These are phyloP conservation scores for Erythrobasidium yunnanense DNA, from an alignment of 768 basidiomycete species.

Conservation along the genomic window DNA sequence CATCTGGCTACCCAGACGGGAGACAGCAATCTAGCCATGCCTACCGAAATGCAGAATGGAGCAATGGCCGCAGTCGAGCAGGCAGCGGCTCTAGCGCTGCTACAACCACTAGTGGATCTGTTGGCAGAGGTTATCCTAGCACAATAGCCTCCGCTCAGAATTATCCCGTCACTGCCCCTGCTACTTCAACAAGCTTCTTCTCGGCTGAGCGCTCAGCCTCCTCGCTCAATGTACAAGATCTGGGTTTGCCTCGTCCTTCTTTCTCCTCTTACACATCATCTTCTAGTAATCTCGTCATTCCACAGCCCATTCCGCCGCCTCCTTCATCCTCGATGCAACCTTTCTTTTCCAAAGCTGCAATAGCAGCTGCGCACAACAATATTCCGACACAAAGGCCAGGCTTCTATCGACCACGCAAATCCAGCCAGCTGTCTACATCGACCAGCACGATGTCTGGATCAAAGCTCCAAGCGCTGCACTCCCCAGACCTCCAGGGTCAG, in stretches of 20 bases:
- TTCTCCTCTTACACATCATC: not conserved
- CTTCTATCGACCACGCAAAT: slow-evolving; percentile 21
- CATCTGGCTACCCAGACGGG: not conserved
- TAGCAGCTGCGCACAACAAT: slow-evolving; percentile 21
- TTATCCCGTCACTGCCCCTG: slow-evolving; percentile 10
- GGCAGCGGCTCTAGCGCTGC: slow-evolving; percentile 21
- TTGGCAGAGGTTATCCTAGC: not conserved
- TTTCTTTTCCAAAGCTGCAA: slow-evolving; percentile 23
- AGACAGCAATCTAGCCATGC: not conserved
- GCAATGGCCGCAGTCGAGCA: not conserved
- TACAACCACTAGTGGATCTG: not conserved
- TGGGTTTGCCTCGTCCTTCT: not conserved
- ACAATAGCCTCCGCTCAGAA: not conserved
- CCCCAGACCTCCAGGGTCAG: no score
- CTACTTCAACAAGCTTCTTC: slow-evolving; percentile 10
- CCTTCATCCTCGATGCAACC: slow-evolving; percentile 20
- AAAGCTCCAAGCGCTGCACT: no score
- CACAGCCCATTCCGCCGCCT: slow-evolving; percentile 14
- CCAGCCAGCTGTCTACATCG: slow-evolving; percentile 14
- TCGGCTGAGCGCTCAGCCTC: not conserved
- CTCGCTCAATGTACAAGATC: no score
- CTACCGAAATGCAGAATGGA: not conserved
- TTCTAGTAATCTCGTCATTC: not conserved
- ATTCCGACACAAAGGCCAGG: not conserved
- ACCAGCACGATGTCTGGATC: slow-evolving; percentile 5